phyloP scores from a whole-genome alignment of 176 grass and related monocot genomes.

The Oryza meyeriana region DNA sequence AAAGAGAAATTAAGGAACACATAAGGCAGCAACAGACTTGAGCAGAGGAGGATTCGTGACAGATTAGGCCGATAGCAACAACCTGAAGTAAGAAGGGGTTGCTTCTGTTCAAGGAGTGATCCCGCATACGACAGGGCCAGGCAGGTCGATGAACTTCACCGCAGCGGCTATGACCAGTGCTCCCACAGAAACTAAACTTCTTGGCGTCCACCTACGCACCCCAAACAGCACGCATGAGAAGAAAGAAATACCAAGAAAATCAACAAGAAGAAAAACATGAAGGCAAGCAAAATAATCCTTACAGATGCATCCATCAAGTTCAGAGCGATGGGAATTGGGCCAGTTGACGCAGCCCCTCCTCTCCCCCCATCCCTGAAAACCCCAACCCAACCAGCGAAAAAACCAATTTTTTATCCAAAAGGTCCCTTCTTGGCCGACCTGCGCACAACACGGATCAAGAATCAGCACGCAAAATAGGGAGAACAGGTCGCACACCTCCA shows the following conservation, averaged over 20 bases:
- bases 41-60: neutral
- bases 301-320: conserved; percentile 70
- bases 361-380: conserved; percentile 30
- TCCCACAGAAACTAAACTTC: conserved; percentile 41
- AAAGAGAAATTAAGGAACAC: neutral
- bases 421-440: conserved; percentile 17
- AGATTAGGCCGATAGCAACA: neutral
- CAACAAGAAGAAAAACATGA: neutral
- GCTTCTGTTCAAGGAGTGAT: conserved; percentile 35
- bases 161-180: conserved; percentile 48
- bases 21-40: neutral
- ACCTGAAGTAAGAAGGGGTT: conserved; percentile 60
- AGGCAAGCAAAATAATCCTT: neutral
- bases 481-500: neutral
- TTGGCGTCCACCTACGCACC: conserved; percentile 44
- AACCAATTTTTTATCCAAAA: neutral
- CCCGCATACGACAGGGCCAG: conserved; percentile 30
- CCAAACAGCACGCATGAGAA: neutral
- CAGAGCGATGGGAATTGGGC: conserved; percentile 41
- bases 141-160: conserved; percentile 35
- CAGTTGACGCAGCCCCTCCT: conserved; percentile 40
- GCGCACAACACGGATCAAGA: conserved; percentile 38
- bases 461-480: neutral
- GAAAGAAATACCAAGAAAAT: neutral
- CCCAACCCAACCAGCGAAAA: conserved; percentile 13